Evolutionary conservation across 345 rosid species (phyloP).

Genomic region (Pugionium dolabratum): DNA sequence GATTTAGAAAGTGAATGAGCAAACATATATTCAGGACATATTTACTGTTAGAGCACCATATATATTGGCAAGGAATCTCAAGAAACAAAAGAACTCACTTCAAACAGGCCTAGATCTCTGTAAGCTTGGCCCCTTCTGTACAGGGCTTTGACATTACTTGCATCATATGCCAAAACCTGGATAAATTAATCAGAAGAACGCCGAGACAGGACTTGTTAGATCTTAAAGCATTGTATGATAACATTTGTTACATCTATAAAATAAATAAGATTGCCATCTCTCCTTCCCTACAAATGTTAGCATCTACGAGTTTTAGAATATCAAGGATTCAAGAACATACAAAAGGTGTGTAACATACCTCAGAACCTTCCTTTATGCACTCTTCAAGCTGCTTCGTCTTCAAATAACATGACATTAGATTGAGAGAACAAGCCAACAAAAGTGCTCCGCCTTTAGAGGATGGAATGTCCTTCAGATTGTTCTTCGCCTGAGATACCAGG

Average conservation of each 20-base stretch:
- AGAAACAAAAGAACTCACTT: slow-evolving; percentile 57
- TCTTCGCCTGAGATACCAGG: slow-evolving; percentile 71
- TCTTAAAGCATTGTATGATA: slow-evolving; percentile 1
- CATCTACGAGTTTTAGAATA: neutral
- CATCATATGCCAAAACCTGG: slow-evolving; percentile 81
- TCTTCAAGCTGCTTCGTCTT: slow-evolving; percentile 67
- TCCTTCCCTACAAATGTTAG: slow-evolving; percentile 4
- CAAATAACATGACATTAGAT: slow-evolving; percentile 95
- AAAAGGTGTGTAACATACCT: slow-evolving; percentile 53
- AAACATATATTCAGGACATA: slow-evolving; percentile 19
- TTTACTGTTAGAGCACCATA: neutral
- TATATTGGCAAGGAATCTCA: slow-evolving; percentile 17
- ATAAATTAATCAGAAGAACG: slow-evolving; percentile 30
- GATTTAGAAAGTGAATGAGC: slow-evolving; percentile 23
- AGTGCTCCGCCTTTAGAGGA: slow-evolving; percentile 64
- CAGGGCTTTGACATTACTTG: slow-evolving; percentile 83
- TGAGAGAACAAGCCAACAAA: slow-evolving; percentile 79
- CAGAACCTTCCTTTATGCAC: slow-evolving; percentile 83
- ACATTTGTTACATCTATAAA: neutral
- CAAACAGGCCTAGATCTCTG: slow-evolving; percentile 67
- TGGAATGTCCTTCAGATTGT: slow-evolving; percentile 66
- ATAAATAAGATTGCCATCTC: slow-evolving; percentile 8
- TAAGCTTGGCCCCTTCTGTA: slow-evolving; percentile 98
- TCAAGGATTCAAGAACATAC: slow-evolving; percentile 3
- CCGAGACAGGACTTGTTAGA: slow-evolving; percentile 2